Evolutionary conservation across 768 basidiomycete genomes (phyloP).

Genomic region (Paxillus involutus): DNA sequence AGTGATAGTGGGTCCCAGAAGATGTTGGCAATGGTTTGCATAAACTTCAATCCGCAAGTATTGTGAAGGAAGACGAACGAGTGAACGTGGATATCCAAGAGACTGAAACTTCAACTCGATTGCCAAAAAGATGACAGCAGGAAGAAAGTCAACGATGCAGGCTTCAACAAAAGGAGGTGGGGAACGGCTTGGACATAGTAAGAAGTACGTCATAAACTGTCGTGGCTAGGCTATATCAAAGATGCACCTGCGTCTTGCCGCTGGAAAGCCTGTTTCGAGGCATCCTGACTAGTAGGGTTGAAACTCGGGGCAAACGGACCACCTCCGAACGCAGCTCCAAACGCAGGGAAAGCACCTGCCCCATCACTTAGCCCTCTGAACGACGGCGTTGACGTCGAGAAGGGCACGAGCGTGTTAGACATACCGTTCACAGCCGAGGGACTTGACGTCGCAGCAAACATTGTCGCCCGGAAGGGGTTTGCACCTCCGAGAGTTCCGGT

Average conservation of each 20-base stretch:
- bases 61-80: not conserved
- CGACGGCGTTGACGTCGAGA: constrained; percentile 25
- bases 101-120: not conserved
- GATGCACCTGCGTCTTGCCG: constrained; percentile 47
- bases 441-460: constrained; percentile 42
- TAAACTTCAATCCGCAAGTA: constrained; percentile 10
- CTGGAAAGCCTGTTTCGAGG: constrained; percentile 26
- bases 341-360: constrained; percentile 1
- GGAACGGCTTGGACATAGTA: not conserved
- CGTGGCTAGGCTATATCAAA: constrained; percentile 41
- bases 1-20: constrained; percentile 2
- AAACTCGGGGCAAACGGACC: constrained; percentile 25
- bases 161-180: not conserved
- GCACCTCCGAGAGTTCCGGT: constrained; percentile 52
- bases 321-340: constrained; percentile 17
- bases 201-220: constrained; percentile 9
- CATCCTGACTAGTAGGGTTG: constrained; percentile 15
- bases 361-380: constrained; percentile 22
- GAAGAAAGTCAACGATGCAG: not conserved
- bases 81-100: not conserved
- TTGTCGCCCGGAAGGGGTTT: constrained; percentile 69
- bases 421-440: not conserved
- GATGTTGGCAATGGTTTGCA: not conserved
- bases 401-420: constrained; percentile 11
- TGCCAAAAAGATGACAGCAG: not conserved